Conservation (phyloP, 2,329 filamentous ascomycete species). For the Penicillium sp. region DNA sequence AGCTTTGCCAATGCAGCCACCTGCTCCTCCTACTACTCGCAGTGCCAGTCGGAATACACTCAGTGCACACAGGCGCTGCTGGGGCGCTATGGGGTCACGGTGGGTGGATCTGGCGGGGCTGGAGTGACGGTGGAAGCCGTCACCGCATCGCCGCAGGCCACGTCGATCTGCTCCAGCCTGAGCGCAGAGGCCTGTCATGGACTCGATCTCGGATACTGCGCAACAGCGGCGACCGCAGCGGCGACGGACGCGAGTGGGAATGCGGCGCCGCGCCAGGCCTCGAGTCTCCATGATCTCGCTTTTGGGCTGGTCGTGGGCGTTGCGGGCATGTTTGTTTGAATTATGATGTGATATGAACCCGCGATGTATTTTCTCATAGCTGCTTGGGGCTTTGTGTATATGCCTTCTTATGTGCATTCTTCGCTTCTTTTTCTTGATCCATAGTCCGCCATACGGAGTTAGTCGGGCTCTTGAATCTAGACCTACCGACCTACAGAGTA, state of each 20-base stretch:
- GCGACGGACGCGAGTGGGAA: constrained; percentile 33
- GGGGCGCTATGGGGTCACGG: constrained; percentile 52
- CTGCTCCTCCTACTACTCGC: constrained; percentile 55
- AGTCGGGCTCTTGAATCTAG: too few relatives aligned
- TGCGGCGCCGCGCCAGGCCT: constrained; percentile 30
- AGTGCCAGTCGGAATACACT: constrained; percentile 50
- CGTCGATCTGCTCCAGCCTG: constrained; percentile 47
- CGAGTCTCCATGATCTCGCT: constrained; percentile 43
- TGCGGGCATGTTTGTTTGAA: constrained; percentile 46
- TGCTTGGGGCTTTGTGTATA: too few relatives aligned
- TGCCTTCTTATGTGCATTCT: too few relatives aligned
- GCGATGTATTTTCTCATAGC: constrained; percentile 6
- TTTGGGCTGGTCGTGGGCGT: constrained; percentile 46
- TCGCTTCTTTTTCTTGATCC: too few relatives aligned
- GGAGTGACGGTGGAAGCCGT: constrained; percentile 50
- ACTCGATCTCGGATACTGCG: constrained; percentile 48
- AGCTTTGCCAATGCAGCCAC: constrained; percentile 51
- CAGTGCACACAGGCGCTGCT: constrained; percentile 47
- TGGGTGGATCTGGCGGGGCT: constrained; percentile 47
- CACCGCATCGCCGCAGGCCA: constrained; percentile 42
- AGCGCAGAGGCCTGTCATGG: constrained; percentile 50
- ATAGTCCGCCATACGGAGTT: too few relatives aligned
- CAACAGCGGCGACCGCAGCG: constrained; percentile 25
- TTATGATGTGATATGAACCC: constrained; percentile 18
- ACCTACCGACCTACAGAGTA: too few relatives aligned